Evolutionary conservation across 441 rosid genomes (phyloP).

Genomic region (Euphorbia celastroides): DNA sequence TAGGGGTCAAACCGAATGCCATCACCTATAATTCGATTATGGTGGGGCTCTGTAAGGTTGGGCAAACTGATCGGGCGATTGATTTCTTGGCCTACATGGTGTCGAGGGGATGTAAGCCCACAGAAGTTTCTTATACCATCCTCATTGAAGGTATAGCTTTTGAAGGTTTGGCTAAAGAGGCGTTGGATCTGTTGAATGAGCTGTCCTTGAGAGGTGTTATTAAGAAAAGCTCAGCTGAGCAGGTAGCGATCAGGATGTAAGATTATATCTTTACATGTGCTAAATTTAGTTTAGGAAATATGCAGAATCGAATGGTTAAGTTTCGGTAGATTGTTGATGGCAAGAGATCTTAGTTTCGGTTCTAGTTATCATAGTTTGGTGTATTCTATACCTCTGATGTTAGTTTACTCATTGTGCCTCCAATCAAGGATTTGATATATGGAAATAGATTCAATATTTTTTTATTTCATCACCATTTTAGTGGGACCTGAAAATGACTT

Average conservation of each 20-base stretch:
- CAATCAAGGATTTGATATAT: too few species aligned
- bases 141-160: slow-evolving; percentile 78
- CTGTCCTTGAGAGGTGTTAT: slow-evolving; percentile 64
- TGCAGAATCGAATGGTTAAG: slow-evolving; percentile 14
- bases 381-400: too few species aligned
- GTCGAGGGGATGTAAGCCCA: slow-evolving; percentile 68
- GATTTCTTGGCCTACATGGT: slow-evolving; percentile 85
- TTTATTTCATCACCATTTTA: too few species aligned
- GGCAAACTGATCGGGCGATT: slow-evolving; percentile 71
- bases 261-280: neutral
- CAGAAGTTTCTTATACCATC: slow-evolving; percentile 69
- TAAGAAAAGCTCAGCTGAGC: slow-evolving; percentile 69
- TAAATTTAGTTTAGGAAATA: neutral
- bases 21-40: slow-evolving; percentile 67
- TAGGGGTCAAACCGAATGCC: slow-evolving; percentile 61
- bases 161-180: slow-evolving; percentile 81
- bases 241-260: slow-evolving; percentile 67
- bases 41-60: slow-evolving; percentile 67
- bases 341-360: too few species aligned
- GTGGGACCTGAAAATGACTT: too few species aligned
- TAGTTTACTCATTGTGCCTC: too few species aligned
- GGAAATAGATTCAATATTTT: too few species aligned
- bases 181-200: slow-evolving; percentile 57
- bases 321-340: slow-evolving; percentile 18
- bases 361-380: too few species aligned